phyloP scores from a whole-genome alignment of 192 early-diverging fungal genomes.

The Cladochytrium replicatum region DNA sequence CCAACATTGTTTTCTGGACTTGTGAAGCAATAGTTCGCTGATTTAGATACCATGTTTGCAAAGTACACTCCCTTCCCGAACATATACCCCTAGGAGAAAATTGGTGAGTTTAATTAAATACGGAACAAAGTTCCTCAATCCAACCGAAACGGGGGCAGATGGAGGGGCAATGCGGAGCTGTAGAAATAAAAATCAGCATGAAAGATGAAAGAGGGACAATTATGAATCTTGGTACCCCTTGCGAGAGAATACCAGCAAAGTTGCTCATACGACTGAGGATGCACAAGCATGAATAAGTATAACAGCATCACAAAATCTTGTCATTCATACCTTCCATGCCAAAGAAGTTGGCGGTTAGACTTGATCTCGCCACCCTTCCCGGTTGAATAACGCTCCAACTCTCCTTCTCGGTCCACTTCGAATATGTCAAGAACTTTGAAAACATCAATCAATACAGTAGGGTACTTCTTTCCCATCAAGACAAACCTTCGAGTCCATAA shows the following conservation, averaged over 20 bases:
- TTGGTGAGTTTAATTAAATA: not conserved
- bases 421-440: slow-evolving; percentile 32
- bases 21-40: slow-evolving; percentile 58
- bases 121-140: slow-evolving; percentile 18
- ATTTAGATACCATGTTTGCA: slow-evolving; percentile 67
- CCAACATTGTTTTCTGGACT: slow-evolving; percentile 25
- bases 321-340: too few relatives aligned
- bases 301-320: too few relatives aligned
- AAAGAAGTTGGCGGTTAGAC: slow-evolving; percentile 60
- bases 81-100: slow-evolving; percentile 42
- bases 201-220: too few relatives aligned
- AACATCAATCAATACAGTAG: slow-evolving; percentile 17
- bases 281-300: too few relatives aligned
- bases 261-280: slow-evolving; percentile 63
- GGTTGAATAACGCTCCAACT: slow-evolving; percentile 40
- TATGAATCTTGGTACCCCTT: too few relatives aligned
- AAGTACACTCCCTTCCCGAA: slow-evolving; percentile 82
- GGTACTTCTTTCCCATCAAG: slow-evolving; percentile 1
- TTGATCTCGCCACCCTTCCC: slow-evolving; percentile 6
- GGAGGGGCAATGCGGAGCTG: slow-evolving; percentile 58
- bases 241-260: slow-evolving; percentile 63
- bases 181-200: too few relatives aligned
- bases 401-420: slow-evolving; percentile 48
- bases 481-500: slow-evolving; percentile 25
- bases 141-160: slow-evolving; percentile 55